Conservation (phyloP, 2,329 filamentous ascomycete genomes). For the Diplodia sapinea region DNA sequence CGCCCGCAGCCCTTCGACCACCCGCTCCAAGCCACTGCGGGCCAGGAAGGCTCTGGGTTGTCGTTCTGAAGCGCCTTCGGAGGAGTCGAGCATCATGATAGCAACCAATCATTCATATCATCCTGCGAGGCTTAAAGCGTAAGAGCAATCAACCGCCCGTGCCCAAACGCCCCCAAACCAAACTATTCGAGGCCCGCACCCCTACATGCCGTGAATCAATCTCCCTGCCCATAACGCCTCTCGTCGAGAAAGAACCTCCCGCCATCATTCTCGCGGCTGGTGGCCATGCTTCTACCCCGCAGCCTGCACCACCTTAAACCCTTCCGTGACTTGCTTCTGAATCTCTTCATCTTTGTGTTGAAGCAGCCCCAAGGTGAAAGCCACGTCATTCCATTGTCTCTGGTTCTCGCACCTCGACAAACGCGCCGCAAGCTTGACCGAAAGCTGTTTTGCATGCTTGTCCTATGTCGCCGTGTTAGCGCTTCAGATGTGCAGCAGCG, state of each 20-base stretch:
- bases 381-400: slow-evolving; percentile 96
- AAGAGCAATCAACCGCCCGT: background rate
- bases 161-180: slow-evolving; percentile 2
- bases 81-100: background rate
- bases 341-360: slow-evolving; percentile 96
- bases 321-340: slow-evolving; percentile 73
- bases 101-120: slow-evolving; percentile 1
- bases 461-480: slow-evolving; percentile 64
- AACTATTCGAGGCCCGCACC: background rate
- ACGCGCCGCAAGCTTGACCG: slow-evolving; percentile 88
- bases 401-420: slow-evolving; percentile 87
- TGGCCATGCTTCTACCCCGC: background rate
- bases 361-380: slow-evolving; percentile 84
- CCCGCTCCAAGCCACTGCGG: background rate
- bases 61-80: background rate
- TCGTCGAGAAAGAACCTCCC: background rate
- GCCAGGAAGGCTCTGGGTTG: background rate
- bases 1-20: slow-evolving; percentile 16
- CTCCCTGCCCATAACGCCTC: slow-evolving; percentile 2
- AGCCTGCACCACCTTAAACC: slow-evolving; percentile 64
- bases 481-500: slow-evolving; percentile 31
- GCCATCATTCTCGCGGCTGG: no score
- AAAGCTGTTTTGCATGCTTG: slow-evolving; percentile 93
- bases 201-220: background rate
- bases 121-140: background rate